Base-by-base conservation (phyloP, 768 basidiomycete genomes). In the Gloeophyllum trabeum region DNA sequence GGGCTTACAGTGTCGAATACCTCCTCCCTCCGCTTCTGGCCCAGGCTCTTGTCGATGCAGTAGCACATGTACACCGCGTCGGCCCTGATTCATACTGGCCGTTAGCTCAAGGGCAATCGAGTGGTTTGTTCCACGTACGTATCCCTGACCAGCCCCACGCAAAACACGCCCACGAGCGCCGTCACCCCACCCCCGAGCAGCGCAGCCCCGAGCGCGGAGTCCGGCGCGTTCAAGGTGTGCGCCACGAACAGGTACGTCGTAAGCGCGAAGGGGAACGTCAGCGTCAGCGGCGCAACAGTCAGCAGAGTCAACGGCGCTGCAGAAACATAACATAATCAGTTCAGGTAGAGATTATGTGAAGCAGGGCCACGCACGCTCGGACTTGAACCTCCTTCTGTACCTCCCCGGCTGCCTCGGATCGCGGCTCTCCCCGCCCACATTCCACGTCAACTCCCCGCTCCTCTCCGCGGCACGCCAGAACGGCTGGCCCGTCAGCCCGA, bases 201-300 rank as follows among this genome's bases (percentile, higher is more conserved):
- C 1, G 84, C 77, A 18, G 85, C 83, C 10, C 79, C 70, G 5
- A 91, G 66, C 0, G 89, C 87, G 51, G 83, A 72, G 36, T 78
- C 58, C 0, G 88, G 86, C 20, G 79, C 76, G 14, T 59, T 56
- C 18, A 90, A 61, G 0, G 83, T 81, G 59, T 89, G 86, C 2
- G 88, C 83, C n/a, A 90, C 85, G 50, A 93, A 87, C 16, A 97
- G 60, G 58, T 94, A 96, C 4, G 89, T 85, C 26, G 74, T 62
- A 21, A 93, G 64, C 12, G 88, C 80, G 48, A 88, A 85, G 4
- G 89, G 84, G 48, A 92, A 71, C 1, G 86, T 85, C 46, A 91
- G 64, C 1, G 81, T 84, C 40, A 88, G 64, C 14, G 90, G 83
- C 10, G 85, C 75, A 22, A 84, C 71, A 13, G 79, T 84, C 48